These are phyloP conservation scores for Citrus sp. DNA, from an alignment of 345 rosid genomes.

Conservation along the genomic window DNA sequence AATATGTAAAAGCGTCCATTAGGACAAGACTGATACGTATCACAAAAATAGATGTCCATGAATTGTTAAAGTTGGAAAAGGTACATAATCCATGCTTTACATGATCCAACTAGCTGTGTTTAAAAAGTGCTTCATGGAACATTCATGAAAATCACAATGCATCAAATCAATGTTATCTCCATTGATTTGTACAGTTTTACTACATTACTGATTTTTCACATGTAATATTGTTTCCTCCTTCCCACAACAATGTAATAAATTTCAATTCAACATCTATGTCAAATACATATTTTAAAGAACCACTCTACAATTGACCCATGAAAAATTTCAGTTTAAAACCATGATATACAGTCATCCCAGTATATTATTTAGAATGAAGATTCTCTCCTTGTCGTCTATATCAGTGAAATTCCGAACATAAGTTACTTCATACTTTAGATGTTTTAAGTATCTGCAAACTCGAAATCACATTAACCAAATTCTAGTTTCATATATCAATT, in stretches of 20 bases:
- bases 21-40: too few relatives aligned
- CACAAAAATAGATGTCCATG: too few relatives aligned
- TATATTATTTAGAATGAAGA: not conserved
- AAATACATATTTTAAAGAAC: too few relatives aligned
- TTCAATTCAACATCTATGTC: not conserved
- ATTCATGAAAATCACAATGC: too few relatives aligned
- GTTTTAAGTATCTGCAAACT: constrained; percentile 55
- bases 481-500: not conserved
- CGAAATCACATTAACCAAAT: not conserved
- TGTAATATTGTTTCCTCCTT: not conserved
- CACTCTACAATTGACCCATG: not conserved
- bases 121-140: too few relatives aligned
- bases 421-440: constrained; percentile 70
- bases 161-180: not conserved
- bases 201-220: not conserved
- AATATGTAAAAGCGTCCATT: too few relatives aligned
- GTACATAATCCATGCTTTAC: too few relatives aligned
- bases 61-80: too few relatives aligned
- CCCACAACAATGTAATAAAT: not conserved
- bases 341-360: not conserved
- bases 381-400: constrained; percentile 80
- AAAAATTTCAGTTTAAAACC: not conserved
- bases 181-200: not conserved
- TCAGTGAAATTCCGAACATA: constrained; percentile 87
- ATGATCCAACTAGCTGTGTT: too few relatives aligned